Evolutionary conservation across 2,329 filamentous ascomycete genomes (phyloP).

Genomic region (Ophiostoma quercus): DNA sequence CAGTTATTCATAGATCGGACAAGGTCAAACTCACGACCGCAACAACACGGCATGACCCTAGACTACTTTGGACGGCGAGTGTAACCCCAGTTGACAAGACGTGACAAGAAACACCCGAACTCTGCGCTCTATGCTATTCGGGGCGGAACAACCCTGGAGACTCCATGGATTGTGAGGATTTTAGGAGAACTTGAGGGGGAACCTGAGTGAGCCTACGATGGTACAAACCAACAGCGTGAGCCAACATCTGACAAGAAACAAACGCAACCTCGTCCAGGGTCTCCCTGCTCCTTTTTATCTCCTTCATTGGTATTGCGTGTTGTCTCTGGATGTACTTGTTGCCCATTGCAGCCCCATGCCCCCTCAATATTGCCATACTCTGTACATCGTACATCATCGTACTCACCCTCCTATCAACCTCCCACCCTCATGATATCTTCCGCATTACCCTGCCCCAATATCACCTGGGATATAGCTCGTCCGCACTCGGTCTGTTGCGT

Average conservation of each 20-base stretch:
- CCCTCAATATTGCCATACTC: background rate
- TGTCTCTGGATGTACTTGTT: background rate
- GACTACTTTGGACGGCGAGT: background rate
- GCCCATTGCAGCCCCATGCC: background rate
- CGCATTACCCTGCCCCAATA: slow-evolving; percentile 1
- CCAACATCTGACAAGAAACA: background rate
- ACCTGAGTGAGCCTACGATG: background rate
- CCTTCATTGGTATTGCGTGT: background rate
- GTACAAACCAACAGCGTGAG: background rate
- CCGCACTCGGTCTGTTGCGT: background rate
- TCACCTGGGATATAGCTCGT: slow-evolving; percentile 10
- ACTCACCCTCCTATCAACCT: background rate
- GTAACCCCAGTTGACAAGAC: background rate
- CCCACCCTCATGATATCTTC: background rate
- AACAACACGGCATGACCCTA: background rate
- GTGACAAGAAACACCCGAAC: background rate
- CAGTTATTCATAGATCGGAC: background rate
- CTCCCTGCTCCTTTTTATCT: background rate
- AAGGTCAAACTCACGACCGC: background rate
- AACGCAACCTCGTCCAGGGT: background rate
- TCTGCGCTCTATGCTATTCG: background rate
- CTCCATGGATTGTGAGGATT: background rate
- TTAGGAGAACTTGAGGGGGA: too few species aligned
- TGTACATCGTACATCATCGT: background rate
- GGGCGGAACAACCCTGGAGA: background rate